Evolutionary conservation across 2,329 filamentous ascomycete species (phyloP).

Genomic region (Fusarium humuli): DNA sequence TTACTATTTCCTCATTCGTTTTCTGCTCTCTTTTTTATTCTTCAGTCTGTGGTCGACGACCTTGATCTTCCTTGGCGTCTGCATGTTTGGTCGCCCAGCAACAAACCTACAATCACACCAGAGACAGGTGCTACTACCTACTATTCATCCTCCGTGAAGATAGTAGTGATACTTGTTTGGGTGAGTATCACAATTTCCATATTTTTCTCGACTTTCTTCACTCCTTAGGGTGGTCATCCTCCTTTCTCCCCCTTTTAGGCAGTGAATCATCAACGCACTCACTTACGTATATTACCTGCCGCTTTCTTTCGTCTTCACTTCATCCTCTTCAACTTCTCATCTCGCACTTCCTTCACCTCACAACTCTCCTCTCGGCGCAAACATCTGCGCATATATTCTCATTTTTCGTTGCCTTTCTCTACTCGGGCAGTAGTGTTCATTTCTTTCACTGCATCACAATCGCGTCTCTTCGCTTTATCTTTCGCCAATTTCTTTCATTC

Average conservation of each 20-base stretch:
- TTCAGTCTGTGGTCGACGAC: neutral
- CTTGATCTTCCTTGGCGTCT: slow-evolving; percentile 1
- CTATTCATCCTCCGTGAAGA: slow-evolving; percentile 4
- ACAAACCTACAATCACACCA: slow-evolving; percentile 21
- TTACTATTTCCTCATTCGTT: neutral
- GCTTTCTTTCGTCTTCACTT: slow-evolving; percentile 16
- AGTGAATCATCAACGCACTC: slow-evolving; percentile 27
- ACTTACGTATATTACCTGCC: neutral
- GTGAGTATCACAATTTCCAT: neutral
- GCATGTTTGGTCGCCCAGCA: slow-evolving; percentile 34
- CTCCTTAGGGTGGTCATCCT: neutral
- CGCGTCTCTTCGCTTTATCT: neutral
- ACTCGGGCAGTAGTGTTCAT: neutral
- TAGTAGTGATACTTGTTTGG: slow-evolving; percentile 2
- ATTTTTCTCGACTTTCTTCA: neutral
- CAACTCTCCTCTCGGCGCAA: neutral
- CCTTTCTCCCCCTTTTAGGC: neutral
- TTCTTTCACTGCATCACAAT: neutral
- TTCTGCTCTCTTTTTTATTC: neutral
- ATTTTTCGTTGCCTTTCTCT: neutral
- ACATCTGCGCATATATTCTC: neutral
- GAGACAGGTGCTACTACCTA: neutral
- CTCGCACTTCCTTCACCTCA: neutral
- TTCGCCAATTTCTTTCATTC: neutral
- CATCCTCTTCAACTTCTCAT: slow-evolving; percentile 16